Evolutionary conservation across 192 early-diverging fungal genomes (phyloP), one percentile per base, ranked within the genome.

Genomic region (Glomus cerebriforme): DNA sequence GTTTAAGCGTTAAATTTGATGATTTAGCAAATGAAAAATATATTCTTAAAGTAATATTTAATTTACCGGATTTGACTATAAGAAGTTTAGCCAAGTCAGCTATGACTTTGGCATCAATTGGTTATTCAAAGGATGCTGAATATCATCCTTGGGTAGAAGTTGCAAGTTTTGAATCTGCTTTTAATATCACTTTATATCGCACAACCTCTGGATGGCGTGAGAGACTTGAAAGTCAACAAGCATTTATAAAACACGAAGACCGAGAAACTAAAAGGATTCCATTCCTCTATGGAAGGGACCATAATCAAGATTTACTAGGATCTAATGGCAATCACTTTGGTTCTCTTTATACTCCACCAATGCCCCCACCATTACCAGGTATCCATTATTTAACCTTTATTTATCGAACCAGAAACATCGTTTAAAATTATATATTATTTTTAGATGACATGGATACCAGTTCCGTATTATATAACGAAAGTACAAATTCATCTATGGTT

Each of bases 1-100:
- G 93, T 0, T 70, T 94, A n/a, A 81, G 82, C 15, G 59, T 92
- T 3, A 89, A 94, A 62, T 86, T 87, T 75, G 92, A 95, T 64
- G 89, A 91, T 64, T 78, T 92, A 0, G 82, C 92, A 63, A 91
- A 89, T 58, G 82, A 82, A 15, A 84, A 86, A 43, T 92, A 91
- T 79, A 83, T 73, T 24, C 83, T 82, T 65, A 86, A 88, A 22
- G 84, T 88, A 9, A 83, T 87, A 12, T 49, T 93, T 1, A 87
- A 91, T 62, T 45, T 93, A 19, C 92, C 92, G 26, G 82, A 85
- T 17, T 70, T 94, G 2, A 34, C 81, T 19, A 74, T 90, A 1
- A 86, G 82, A 2, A 87, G 85, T 47, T 84, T 94, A 80, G 87
- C 89, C 6, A 60, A 83, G 17, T 81, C 84, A 22, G 80, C 81